Conservation (phyloP, 495 filamentous ascomycete genomes). For the Penicillium dipodomyicola region DNA sequence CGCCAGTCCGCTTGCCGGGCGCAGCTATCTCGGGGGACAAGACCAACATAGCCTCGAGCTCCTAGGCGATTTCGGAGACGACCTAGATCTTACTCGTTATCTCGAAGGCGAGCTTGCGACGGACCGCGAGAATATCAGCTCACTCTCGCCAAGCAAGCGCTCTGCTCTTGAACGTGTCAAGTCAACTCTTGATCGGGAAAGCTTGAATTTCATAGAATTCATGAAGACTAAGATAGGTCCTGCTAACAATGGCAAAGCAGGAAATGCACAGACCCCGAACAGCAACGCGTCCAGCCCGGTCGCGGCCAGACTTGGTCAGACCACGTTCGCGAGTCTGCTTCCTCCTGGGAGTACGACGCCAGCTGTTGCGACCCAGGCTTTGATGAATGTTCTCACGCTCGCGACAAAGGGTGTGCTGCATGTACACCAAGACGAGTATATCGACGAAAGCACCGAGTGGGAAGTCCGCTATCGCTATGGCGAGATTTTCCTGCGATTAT, state of each 20-base stretch:
- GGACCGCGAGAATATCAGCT: conserved; percentile 47
- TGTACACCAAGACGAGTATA: conserved; percentile 27
- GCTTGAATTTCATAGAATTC: conserved; percentile 59
- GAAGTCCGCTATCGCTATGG: conserved; percentile 32
- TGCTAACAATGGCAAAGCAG: neutral
- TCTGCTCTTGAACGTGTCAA: conserved; percentile 40
- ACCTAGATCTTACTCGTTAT: conserved; percentile 41
- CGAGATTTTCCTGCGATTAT: conserved; percentile 29
- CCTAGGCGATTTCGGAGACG: conserved; percentile 34
- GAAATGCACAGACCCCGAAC: neutral
- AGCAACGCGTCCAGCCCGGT: neutral
- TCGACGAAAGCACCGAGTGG: conserved; percentile 24
- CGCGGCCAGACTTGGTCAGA: conserved; percentile 10
- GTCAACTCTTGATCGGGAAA: conserved; percentile 56
- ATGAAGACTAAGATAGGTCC: conserved; percentile 32
- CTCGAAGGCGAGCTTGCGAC: conserved; percentile 32
- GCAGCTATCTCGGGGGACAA: conserved; percentile 43
- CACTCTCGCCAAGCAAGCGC: conserved; percentile 36
- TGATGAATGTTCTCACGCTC: conserved; percentile 70
- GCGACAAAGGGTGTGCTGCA: conserved; percentile 57
- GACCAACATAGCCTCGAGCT: conserved; percentile 36
- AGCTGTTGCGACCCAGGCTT: conserved; percentile 65
- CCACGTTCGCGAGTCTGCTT: conserved; percentile 61
- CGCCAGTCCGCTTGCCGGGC: conserved; percentile 60
- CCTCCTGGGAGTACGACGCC: conserved; percentile 51